Evolutionary conservation across 176 grass and related monocot genomes (phyloP), one percentile per base, ranked within the genome.

Genomic region (Hsuehochloa calcarea): DNA sequence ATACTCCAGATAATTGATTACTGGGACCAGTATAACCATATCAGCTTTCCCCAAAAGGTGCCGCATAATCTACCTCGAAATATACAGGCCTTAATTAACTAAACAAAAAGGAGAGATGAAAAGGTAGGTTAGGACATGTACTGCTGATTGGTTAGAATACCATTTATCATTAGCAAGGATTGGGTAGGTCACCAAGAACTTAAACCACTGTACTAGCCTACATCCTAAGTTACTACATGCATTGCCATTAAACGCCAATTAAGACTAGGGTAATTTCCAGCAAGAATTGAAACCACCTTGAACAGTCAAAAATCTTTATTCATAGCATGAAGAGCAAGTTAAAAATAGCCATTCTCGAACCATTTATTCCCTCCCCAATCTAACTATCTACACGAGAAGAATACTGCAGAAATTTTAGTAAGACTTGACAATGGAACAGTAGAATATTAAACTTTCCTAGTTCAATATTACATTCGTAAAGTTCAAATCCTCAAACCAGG

Each of bases 181-280:
- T 77, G 72, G 72, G 64, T 72, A 82, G 6, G 56, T 34, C 66
- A 66, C 72, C 72, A 72, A 82, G 45, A 90, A 90, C 65, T 80
- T 31, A 60, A 75, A 41, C 39, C 49, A 35, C 8, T 43, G 46
- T 72, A 35, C 79, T 78, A 78, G 22, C n/a, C 27, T 37, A 59
- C 13, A 58, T 72, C 59, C 67, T 4, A 47, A 86, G 79, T 65
- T 65, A 52, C 37, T 44, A 65, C 25, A 44, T 37, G 34, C 20
- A 16, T 61, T 16, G 46, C 23, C 9, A 67, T 80, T 46, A 62
- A 84, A 12, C 17, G 41, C 46, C 27, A 61, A 26, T 26, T n/a
- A 65, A 17, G 7, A 81, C 22, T n/a, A n/a, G 0, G 16, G 37
- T 65, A 66, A 75, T 50, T 85, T 78, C 1, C 60, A 74, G 68